A percentile compares a stretch with the other conserved stretches of the same genome.
These are phyloP conservation scores for Paraphaeosphaeria minitans DNA, from an alignment of 2,329 filamentous ascomycete species.

Conservation along the genomic window DNA sequence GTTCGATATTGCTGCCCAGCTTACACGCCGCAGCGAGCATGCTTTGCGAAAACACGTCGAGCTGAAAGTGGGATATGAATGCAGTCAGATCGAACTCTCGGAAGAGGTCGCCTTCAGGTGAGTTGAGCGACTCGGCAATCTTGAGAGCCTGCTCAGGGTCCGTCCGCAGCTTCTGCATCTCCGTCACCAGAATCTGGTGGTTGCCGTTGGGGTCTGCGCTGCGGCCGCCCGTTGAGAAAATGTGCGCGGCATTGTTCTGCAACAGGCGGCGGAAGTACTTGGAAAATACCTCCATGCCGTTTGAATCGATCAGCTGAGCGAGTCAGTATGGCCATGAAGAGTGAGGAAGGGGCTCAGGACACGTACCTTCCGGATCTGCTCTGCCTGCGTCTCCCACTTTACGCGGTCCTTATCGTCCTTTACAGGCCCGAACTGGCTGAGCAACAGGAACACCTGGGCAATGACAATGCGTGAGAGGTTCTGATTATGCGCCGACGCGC, in stretches of 20 bases:
- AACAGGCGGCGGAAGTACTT: conserved; percentile 95
- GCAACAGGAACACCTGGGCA: conserved; percentile 90
- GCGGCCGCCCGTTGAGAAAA: conserved; percentile 81
- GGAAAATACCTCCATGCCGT: conserved; percentile 98
- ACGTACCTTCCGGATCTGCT: conserved; percentile 88
- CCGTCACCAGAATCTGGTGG: conserved; percentile 79
- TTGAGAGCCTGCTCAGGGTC: conserved; percentile 83
- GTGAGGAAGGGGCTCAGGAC: conserved; percentile 11
- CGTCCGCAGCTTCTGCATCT: conserved; percentile 83
- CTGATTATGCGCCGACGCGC: conserved; percentile 51
- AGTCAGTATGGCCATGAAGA: conserved; percentile 23
- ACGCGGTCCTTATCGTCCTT: conserved; percentile 90
- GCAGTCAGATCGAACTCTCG: conserved; percentile 94
- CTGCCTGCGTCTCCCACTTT: conserved; percentile 91
- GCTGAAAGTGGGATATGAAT: conserved; percentile 94
- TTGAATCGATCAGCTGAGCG: conserved; percentile 83
- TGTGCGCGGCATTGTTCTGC: conserved; percentile 85
- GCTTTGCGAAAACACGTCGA: conserved; percentile 86
- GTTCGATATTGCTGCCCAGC: conserved; percentile 75
- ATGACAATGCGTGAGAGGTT: conserved; percentile 87
- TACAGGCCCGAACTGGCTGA: conserved; percentile 73
- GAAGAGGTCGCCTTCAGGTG: conserved; percentile 88
- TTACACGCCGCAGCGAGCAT: conserved; percentile 89
- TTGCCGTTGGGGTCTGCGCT: conserved; percentile 76
- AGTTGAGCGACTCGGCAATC: conserved; percentile 92